Base-by-base conservation (phyloP, 768 basidiomycete genomes). In the Agaricus sinodeliciosus region DNA sequence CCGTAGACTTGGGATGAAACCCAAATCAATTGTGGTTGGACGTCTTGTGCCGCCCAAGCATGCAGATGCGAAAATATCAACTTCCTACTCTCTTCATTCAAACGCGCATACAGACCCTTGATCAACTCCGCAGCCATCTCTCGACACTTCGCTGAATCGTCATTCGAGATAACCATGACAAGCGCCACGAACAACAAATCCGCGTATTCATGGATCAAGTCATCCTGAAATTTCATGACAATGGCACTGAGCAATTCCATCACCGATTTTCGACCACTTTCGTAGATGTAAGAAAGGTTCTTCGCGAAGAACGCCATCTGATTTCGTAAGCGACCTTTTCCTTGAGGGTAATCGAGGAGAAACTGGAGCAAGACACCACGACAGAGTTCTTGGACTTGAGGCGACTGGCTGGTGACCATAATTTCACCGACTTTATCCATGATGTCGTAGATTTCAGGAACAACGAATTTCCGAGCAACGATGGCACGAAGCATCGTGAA, bases 291-390 rank as follows among this genome's bases (percentile, higher is more conserved):
- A 2, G 90, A 85, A 35, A 97, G 70, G 63, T 98, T 98, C 63
- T 87, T 90, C 18, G 91, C 90, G 28, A 99, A 75, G 72, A 96
- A 96, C 0, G 84, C 78, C 81, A 99, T 90, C 58, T 90, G 88
- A 35, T 83, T 86, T 36, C 82, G 85, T 7, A 99, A 75, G 11
- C 95, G 84, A 1, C 90, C 91, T 59, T 90, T 87, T 7, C 95
- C 94, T 67, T 98, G 95, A 2, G 95, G 95, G 63, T 98, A 99
- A 60, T 99, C 95, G 9, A 98, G 80, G 44, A 98, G 73, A 76
- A 99, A 99, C 62, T 94, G 92, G 36, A 98, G 80, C 22, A 95
- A 75, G 27, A 93, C 81, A 43, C 85, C 82, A 16, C 96, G 85
- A 55, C 91, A 95, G 8, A 90, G 81, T 64, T 96, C 94, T 63